Conservation (phyloP, 331 rosid genomes). For the Phaseolus coccineus region DNA sequence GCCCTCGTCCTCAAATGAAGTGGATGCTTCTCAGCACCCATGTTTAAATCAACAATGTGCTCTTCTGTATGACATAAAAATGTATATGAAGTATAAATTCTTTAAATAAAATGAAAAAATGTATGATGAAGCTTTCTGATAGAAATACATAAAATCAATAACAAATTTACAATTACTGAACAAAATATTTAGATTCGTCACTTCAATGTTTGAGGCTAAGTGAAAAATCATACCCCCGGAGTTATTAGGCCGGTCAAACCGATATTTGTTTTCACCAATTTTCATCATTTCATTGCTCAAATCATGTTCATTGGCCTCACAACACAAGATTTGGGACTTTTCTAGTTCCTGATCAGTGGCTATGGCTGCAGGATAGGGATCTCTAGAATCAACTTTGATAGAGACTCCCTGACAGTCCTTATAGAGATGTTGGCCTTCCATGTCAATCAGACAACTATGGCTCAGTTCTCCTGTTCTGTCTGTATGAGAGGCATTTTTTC, state of each 20-base stretch:
- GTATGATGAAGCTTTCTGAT: constrained; percentile 11
- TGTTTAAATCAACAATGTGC: constrained; percentile 49
- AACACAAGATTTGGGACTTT: constrained; percentile 23
- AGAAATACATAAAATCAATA: constrained; percentile 17
- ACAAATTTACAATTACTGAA: constrained; percentile 30
- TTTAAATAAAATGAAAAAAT: constrained; percentile 33
- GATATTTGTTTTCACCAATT: constrained; percentile 45
- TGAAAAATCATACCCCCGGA: constrained; percentile 55
- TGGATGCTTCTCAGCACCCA: constrained; percentile 50
- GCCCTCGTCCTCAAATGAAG: constrained; percentile 33
- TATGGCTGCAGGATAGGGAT: constrained; percentile 38
- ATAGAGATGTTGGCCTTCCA: constrained; percentile 45
- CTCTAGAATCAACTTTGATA: constrained; percentile 43
- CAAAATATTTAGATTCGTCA: constrained; percentile 30
- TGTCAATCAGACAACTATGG: constrained; percentile 39
- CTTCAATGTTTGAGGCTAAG: constrained; percentile 29
- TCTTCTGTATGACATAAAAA: constrained; percentile 52
- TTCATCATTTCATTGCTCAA: constrained; percentile 31
- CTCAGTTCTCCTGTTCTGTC: constrained; percentile 46
- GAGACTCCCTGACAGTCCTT: constrained; percentile 48
- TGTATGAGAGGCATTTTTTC: constrained; percentile 40
- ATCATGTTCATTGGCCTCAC: constrained; percentile 46
- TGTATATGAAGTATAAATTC: constrained; percentile 32
- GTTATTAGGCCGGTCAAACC: constrained; percentile 44
- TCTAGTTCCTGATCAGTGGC: constrained; percentile 42